Conservation (phyloP, 1,284 basidiomycete genomes). For the Moesziomyces sp. region DNA sequence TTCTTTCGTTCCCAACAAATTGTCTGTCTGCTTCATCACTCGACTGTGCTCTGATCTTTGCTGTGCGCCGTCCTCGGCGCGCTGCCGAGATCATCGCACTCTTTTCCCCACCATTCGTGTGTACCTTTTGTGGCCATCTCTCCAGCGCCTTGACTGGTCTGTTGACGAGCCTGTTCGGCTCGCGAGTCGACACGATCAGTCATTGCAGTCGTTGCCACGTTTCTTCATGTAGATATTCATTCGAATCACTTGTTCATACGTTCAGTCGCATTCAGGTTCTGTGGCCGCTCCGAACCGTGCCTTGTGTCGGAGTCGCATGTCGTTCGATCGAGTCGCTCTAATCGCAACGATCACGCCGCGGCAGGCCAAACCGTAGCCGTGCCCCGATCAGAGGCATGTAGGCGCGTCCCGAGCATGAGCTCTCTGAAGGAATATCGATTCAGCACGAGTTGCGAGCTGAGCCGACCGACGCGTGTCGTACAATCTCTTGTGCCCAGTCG, state of each 20-base stretch:
- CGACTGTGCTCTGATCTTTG: background rate
- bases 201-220: background rate
- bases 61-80: too few relatives aligned
- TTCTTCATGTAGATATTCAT: constrained; percentile 14
- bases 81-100: constrained; percentile 3
- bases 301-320: too few relatives aligned
- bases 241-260: background rate
- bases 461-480: too few relatives aligned
- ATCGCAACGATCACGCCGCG: too few relatives aligned
- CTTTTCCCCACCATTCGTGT: constrained; percentile 29
- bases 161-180: background rate
- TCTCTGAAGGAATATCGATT: too few relatives aligned
- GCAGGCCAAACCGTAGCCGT: too few relatives aligned
- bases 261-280: background rate
- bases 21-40: constrained; percentile 22
- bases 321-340: too few relatives aligned
- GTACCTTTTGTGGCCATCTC: constrained; percentile 36
- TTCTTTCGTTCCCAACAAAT: constrained; percentile 27
- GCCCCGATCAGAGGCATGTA: too few relatives aligned
- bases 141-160: background rate
- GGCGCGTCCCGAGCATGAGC: too few relatives aligned
- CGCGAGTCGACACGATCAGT: background rate
- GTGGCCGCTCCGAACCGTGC: background rate
- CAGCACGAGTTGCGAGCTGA: too few relatives aligned
- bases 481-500: too few relatives aligned